Conservation (phyloP, 2,329 filamentous ascomycete species). For the Scedosporium minutisporum region DNA sequence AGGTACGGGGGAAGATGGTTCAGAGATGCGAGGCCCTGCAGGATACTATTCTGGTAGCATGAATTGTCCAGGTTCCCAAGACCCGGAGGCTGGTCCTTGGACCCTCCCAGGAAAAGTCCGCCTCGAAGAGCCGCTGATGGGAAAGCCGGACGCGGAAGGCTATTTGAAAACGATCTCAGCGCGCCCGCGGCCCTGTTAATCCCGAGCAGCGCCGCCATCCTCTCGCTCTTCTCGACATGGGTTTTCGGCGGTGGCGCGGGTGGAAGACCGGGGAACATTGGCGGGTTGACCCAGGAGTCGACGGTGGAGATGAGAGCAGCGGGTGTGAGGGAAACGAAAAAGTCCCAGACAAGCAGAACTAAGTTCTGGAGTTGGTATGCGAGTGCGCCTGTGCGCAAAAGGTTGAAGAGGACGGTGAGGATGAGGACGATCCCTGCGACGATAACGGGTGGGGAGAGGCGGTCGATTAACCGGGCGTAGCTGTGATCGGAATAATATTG, state of each 20-base stretch:
- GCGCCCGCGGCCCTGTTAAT: slow-evolving; percentile 43
- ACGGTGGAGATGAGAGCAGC: slow-evolving; percentile 45
- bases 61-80: slow-evolving; percentile 90
- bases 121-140: slow-evolving; percentile 36
- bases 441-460: slow-evolving; percentile 24
- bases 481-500: background rate
- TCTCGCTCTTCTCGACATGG: slow-evolving; percentile 53
- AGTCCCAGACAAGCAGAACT: slow-evolving; percentile 48
- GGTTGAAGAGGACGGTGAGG: slow-evolving; percentile 23
- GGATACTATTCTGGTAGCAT: slow-evolving; percentile 94
- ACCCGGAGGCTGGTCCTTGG: slow-evolving; percentile 47
- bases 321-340: slow-evolving; percentile 47
- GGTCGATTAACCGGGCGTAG: slow-evolving; percentile 18
- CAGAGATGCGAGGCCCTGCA: slow-evolving; percentile 75
- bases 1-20: slow-evolving; percentile 61
- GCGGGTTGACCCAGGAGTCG: slow-evolving; percentile 44
- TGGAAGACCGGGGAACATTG: slow-evolving; percentile 29
- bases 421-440: slow-evolving; percentile 23
- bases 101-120: slow-evolving; percentile 26
- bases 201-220: slow-evolving; percentile 53
- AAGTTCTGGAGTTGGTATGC: slow-evolving; percentile 17
- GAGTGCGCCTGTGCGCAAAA: slow-evolving; percentile 22
- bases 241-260: slow-evolving; percentile 27
- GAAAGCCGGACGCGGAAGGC: slow-evolving; percentile 40
- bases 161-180: slow-evolving; percentile 47